Conservation (phyloP, 75 land plant species). For the Ceratopteris richardii region DNA sequence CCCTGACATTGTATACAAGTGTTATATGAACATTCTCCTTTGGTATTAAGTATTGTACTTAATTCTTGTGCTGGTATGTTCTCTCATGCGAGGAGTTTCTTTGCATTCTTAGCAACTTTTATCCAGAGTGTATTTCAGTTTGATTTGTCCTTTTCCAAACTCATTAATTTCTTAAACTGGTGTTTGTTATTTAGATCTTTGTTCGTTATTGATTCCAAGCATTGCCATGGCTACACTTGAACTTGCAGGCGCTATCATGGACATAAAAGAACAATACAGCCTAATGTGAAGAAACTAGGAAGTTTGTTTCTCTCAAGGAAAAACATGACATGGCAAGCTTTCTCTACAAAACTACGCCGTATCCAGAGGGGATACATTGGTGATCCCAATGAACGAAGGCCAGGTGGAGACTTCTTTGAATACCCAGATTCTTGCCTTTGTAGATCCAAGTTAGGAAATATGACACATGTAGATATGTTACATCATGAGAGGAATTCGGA, state of each 20-base stretch:
- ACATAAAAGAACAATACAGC: slow-evolving; percentile 32
- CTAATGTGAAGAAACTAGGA: slow-evolving; percentile 32
- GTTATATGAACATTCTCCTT: too few relatives aligned
- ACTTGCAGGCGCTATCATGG: slow-evolving; percentile 28
- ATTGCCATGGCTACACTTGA: too few relatives aligned
- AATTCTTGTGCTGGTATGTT: too few relatives aligned
- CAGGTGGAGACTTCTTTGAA: slow-evolving; percentile 70
- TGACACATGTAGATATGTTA: neutral
- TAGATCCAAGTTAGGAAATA: slow-evolving; percentile 30
- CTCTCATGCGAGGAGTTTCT: too few relatives aligned
- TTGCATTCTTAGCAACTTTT: too few relatives aligned
- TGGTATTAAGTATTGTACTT: too few relatives aligned
- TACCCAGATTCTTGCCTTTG: slow-evolving; percentile 77
- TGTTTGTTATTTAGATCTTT: too few relatives aligned
- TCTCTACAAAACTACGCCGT: slow-evolving; percentile 17
- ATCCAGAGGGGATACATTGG: slow-evolving; percentile 38
- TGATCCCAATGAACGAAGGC: slow-evolving; percentile 22
- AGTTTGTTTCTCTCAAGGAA: slow-evolving; percentile 21
- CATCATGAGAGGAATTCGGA: neutral
- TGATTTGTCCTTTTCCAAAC: too few relatives aligned
- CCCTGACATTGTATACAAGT: too few relatives aligned
- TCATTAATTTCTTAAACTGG: too few relatives aligned
- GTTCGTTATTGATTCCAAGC: too few relatives aligned
- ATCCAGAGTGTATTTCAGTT: too few relatives aligned
- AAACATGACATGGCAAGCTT: slow-evolving; percentile 23